phyloP scores from a whole-genome alignment of 768 basidiomycete genomes.

The Russula foetens region DNA sequence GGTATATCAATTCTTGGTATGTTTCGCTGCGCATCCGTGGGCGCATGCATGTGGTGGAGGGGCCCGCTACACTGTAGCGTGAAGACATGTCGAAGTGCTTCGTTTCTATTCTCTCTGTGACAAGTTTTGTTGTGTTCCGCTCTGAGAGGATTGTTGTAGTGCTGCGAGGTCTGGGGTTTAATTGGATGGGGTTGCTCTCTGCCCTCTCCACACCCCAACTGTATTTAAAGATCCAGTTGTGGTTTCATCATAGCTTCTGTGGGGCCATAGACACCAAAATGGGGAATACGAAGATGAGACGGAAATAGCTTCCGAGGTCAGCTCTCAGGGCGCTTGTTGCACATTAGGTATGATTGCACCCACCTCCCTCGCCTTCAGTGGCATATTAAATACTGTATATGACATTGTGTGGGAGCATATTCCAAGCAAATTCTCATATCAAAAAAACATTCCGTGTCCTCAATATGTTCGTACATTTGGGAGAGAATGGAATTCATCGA shows the following conservation, averaged over 20 bases:
- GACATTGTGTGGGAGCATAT: not conserved
- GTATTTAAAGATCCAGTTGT: not conserved
- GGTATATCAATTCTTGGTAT: not conserved
- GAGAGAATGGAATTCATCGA: no score
- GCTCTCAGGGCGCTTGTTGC: not conserved
- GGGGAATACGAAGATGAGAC: no score
- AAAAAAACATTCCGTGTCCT: not conserved
- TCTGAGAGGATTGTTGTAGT: not conserved
- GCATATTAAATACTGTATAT: not conserved
- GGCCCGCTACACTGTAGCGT: slow-evolving; percentile 18
- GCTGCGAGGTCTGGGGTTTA: no score
- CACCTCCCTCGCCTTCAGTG: not conserved
- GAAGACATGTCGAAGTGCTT: not conserved
- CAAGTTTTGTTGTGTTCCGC: not conserved
- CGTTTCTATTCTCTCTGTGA: not conserved
- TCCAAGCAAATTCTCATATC: not conserved
- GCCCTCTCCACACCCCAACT: not conserved
- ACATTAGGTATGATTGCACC: not conserved
- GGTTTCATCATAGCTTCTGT: no score
- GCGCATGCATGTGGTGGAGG: slow-evolving; percentile 13
- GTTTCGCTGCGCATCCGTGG: not conserved
- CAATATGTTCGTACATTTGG: no score
- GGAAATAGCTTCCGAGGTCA: no score
- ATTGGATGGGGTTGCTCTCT: not conserved
- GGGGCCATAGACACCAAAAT: no score